Evolutionary conservation across 495 filamentous ascomycete species (phyloP), one percentile per base, ranked within the genome.

Genomic region (Lasiosphaeriaceae sp.): DNA sequence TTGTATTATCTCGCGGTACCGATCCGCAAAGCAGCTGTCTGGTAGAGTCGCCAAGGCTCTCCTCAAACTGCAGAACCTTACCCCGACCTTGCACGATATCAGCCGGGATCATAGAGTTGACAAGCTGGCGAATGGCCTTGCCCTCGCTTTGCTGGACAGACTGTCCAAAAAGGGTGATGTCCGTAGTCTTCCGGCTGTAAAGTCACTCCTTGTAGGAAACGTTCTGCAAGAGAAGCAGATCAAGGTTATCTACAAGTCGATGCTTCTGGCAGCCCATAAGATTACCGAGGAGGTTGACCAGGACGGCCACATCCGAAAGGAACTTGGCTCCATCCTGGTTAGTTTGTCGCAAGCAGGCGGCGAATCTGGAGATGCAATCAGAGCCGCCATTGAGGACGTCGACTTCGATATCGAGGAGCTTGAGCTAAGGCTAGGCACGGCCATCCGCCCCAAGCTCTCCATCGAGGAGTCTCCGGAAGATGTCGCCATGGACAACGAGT

Each of bases 1-100:
- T 19, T 83, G 87, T 26, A 82, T 95, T 29, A 69, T 97, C 23
- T 86, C 91, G 2, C 85, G 96, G 61, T 82, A 89, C 60, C 77
- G 85, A 58, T 81, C 79, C 4, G 78, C 76, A 20, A 90, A 85
- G 68, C 80, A 86, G 35, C 71, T 96, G 20, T 86, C 92, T 0
- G 80, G 79, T 57, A 77, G 81, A 49, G 83, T 92, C 16, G 81
- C 86, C 52, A 88, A 83, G 67, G 82, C 84, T 2, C 65, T 97
- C 11, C 66, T 90, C 43, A 86, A 85, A 37, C 64, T 89, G 47
- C 79, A 82, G 2, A 74, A 83, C 35, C 72, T 91, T 2, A 69
- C 80, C 22, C 64, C 73, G 16, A 75, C 81, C 11, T 69, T 97
- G 2, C 58, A 80, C 6, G 79, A 85, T 23, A 79, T 95, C 57